These are phyloP conservation scores for Botryotinia convoluta DNA, from an alignment of 2,329 filamentous ascomycete species.

Conservation along the genomic window DNA sequence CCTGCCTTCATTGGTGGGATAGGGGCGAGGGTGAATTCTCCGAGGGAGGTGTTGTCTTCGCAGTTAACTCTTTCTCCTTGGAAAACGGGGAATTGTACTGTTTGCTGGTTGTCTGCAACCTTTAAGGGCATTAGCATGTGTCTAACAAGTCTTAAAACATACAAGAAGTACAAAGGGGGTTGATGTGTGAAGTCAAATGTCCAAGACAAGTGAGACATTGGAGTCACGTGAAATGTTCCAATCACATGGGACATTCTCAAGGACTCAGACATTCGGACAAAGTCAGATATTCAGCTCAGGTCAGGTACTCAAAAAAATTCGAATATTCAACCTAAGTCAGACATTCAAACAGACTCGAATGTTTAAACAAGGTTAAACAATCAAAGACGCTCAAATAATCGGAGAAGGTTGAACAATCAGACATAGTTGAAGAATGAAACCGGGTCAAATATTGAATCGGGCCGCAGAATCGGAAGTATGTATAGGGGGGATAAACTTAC, in stretches of 20 bases:
- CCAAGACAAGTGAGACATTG: too few relatives aligned
- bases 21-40: conserved; percentile 94
- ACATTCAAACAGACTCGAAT: not conserved
- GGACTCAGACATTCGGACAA: too few relatives aligned
- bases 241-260: too few relatives aligned
- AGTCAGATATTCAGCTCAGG: too few relatives aligned
- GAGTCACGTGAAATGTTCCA: too few relatives aligned
- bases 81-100: conserved; percentile 81
- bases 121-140: not conserved
- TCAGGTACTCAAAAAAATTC: too few relatives aligned
- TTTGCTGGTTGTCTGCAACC: conserved; percentile 15
- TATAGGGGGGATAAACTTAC: not conserved
- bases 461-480: not conserved
- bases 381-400: not conserved
- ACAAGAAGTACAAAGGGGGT: not conserved
- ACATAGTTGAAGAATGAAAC: not conserved
- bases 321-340: not conserved
- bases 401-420: not conserved
- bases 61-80: conserved; percentile 98
- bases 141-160: not conserved
- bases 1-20: conserved; percentile 72
- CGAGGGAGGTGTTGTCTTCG: conserved; percentile 95
- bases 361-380: not conserved
- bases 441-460: not conserved
- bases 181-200: not conserved